Percentiles rank a stretch among this genome's conserved stretches.
These are phyloP conservation scores for Suhomyces kilbournensis DNA, from an alignment of 805 yeast species.

Conservation along the genomic window DNA sequence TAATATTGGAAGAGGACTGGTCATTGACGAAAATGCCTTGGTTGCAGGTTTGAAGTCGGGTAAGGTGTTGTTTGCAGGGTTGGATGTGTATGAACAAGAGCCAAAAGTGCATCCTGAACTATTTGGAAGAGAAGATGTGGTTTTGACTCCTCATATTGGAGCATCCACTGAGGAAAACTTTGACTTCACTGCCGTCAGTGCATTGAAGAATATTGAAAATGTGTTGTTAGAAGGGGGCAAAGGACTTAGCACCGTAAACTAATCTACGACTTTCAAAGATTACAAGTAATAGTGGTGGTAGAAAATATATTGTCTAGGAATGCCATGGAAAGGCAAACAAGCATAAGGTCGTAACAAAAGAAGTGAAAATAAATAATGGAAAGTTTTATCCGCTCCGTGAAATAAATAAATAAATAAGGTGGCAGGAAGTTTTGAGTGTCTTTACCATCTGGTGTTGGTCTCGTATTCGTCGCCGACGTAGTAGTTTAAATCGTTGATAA, in stretches of 20 bases:
- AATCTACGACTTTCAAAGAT: too few relatives aligned
- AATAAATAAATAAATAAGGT: slow-evolving; percentile 6
- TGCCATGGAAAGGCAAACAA: background rate
- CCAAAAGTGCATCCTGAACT: slow-evolving; percentile 52
- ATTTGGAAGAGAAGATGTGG: slow-evolving; percentile 56
- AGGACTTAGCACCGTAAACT: slow-evolving; percentile 18
- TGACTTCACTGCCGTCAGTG: slow-evolving; percentile 47
- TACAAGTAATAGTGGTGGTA: background rate
- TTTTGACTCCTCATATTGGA: slow-evolving; percentile 70
- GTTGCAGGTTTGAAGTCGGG: slow-evolving; percentile 59
- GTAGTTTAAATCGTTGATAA: slow-evolving; percentile 36
- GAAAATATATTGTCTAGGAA: background rate
- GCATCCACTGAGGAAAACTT: slow-evolving; percentile 61
- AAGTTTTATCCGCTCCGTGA: slow-evolving; percentile 2
- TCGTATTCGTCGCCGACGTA: slow-evolving; percentile 19
- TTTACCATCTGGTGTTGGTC: slow-evolving; percentile 3
- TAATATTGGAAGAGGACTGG: slow-evolving; percentile 73
- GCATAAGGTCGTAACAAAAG: slow-evolving; percentile 8
- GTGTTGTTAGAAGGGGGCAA: slow-evolving; percentile 39
- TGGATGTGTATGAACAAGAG: slow-evolving; percentile 71
- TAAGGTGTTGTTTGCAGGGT: slow-evolving; percentile 60
- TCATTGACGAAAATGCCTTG: slow-evolving; percentile 65
- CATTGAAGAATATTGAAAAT: slow-evolving; percentile 54
- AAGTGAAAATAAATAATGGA: background rate
- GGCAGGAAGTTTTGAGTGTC: background rate